A percentile compares a stretch with the other conserved stretches of the same genome.
These are phyloP conservation scores for Xylaria digitata DNA, from an alignment of 2,329 filamentous ascomycete genomes.

Conservation along the genomic window DNA sequence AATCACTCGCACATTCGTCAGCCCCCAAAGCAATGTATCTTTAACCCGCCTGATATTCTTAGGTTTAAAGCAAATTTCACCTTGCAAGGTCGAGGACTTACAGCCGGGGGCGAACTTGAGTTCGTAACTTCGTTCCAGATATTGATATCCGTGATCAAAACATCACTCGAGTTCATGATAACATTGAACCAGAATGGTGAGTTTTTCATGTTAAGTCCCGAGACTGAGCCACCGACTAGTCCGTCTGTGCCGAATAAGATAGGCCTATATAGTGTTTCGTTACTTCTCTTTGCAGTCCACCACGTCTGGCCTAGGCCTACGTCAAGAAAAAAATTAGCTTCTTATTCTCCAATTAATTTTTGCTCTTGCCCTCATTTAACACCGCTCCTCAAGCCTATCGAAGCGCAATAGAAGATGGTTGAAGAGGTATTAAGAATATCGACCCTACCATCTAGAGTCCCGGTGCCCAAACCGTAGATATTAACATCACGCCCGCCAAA, in stretches of 20 bases:
- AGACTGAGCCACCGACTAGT: conserved; percentile 65
- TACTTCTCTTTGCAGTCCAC: conserved; percentile 70
- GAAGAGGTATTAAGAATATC: background rate
- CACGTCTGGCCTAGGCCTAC: conserved; percentile 66
- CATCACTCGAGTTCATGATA: conserved; percentile 69
- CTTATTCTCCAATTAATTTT: background rate
- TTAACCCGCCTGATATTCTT: too few relatives aligned
- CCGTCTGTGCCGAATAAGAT: conserved; percentile 71
- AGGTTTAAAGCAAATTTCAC: background rate
- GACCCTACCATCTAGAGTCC: conserved; percentile 49
- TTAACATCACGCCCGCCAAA: conserved; percentile 74
- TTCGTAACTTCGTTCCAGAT: conserved; percentile 54
- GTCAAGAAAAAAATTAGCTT: background rate
- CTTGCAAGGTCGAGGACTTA: conserved; percentile 59
- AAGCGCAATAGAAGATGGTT: too few relatives aligned
- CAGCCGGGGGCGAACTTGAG: conserved; percentile 49
- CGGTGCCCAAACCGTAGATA: conserved; percentile 63
- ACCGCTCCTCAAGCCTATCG: background rate
- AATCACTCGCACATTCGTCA: background rate
- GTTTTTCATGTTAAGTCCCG: conserved; percentile 68
- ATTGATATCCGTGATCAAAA: conserved; percentile 70
- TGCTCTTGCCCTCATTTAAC: background rate
- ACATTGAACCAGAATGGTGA: conserved; percentile 69
- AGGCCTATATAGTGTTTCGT: conserved; percentile 69
- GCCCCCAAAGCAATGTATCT: background rate